Evolutionary conservation across 1,284 basidiomycete genomes (phyloP).

Genomic region (Boletus sp.): DNA sequence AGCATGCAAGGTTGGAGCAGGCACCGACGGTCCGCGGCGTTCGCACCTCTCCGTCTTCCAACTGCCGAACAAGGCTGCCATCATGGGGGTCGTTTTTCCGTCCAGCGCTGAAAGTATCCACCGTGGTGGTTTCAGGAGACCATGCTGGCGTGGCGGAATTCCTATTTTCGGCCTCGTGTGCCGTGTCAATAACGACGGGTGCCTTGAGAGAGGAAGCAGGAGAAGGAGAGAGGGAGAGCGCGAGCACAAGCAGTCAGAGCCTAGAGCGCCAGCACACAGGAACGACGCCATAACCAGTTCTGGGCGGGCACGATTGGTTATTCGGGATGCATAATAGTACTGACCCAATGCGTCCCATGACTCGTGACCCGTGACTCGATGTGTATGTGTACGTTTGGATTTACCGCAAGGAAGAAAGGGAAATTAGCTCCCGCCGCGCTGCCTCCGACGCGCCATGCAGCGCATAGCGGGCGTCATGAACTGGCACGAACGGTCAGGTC

Average conservation of each 20-base stretch:
- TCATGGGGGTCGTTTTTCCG: conserved; percentile 5
- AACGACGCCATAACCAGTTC: conserved; percentile 1
- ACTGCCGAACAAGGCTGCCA: neutral
- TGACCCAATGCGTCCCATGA: too few relatives aligned
- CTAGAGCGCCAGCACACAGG: neutral
- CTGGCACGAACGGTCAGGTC: too few relatives aligned
- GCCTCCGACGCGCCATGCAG: conserved; percentile 6
- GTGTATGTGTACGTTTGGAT: neutral
- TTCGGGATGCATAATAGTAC: conserved; percentile 17
- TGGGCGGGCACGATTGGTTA: conserved; percentile 23
- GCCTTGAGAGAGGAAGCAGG: neutral
- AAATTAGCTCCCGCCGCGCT: conserved; percentile 18
- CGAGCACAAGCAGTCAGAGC: neutral
- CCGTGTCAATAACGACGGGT: neutral
- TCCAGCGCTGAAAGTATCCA: conserved; percentile 14
- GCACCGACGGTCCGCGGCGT: conserved; percentile 20
- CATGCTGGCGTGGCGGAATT: conserved; percentile 13
- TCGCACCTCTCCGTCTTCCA: conserved; percentile 23
- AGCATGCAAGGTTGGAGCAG: conserved; percentile 15
- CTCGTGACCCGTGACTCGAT: too few relatives aligned
- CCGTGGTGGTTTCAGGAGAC: conserved; percentile 7
- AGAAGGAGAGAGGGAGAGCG: neutral
- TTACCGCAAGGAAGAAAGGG: neutral
- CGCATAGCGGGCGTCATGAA: too few relatives aligned
- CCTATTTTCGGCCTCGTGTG: conserved; percentile 7